Evolutionary conservation across 495 filamentous ascomycete species (phyloP).

Genomic region (Hypomontagnella submonticulosa): DNA sequence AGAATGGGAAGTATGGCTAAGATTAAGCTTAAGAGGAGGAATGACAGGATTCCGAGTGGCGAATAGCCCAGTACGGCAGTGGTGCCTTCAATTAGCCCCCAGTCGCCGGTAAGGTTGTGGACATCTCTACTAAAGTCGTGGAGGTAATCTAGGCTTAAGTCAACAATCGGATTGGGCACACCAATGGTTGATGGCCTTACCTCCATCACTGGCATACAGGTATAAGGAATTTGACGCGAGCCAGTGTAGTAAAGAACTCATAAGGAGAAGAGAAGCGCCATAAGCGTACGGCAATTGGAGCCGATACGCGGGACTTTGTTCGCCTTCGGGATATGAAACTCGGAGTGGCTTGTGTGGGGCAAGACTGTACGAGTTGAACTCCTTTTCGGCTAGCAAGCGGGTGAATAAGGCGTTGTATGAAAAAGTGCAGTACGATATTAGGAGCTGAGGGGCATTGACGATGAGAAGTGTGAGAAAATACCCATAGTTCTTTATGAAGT

Average conservation of each 20-base stretch:
- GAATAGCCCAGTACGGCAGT: conserved; percentile 1
- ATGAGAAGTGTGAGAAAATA: conserved; percentile 13
- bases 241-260: conserved; percentile 42
- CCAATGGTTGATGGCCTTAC: neutral
- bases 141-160: conserved; percentile 1
- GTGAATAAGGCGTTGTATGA: conserved; percentile 28
- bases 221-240: conserved; percentile 30
- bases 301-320: conserved; percentile 34
- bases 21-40: neutral
- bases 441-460: conserved; percentile 31
- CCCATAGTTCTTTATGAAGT: neutral
- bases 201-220: conserved; percentile 16
- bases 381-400: conserved; percentile 24
- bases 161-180: neutral
- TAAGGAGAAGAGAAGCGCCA: conserved; percentile 39
- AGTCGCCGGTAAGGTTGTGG: neutral
- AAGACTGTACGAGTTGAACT: conserved; percentile 29
- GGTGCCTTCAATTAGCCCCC: neutral
- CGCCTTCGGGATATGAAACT: conserved; percentile 29
- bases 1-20: conserved; percentile 7
- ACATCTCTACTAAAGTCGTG: neutral
- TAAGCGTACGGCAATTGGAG: conserved; percentile 26
- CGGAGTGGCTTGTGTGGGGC: conserved; percentile 23
- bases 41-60: conserved; percentile 5
- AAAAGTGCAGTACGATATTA: conserved; percentile 32